These are phyloP conservation scores for Rhodotorula sp. DNA, from an alignment of 1,284 basidiomycete genomes.

Conservation along the genomic window DNA sequence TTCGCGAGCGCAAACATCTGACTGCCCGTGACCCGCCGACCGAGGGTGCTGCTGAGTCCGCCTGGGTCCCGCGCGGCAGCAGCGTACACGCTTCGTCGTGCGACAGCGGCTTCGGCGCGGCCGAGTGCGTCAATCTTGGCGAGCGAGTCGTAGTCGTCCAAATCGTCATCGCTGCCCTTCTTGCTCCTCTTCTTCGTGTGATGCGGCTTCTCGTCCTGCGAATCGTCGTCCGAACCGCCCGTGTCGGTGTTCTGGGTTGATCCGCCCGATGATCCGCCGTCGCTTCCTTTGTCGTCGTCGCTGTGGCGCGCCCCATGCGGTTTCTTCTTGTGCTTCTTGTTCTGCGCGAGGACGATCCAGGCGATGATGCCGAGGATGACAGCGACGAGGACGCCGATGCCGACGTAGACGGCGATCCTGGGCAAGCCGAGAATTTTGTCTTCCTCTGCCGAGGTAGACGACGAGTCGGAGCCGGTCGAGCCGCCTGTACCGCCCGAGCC, in stretches of 20 bases:
- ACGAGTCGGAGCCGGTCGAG: not conserved
- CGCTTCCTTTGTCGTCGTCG: not conserved
- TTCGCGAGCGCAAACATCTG: not conserved
- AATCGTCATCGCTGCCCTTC: not conserved
- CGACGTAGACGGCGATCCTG: not conserved
- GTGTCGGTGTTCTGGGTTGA: not conserved
- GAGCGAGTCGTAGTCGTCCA: not conserved
- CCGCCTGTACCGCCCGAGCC: too few species aligned
- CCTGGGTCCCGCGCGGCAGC: not conserved
- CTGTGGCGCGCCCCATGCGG: not conserved
- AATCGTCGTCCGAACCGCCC: not conserved
- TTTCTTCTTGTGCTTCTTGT: not conserved
- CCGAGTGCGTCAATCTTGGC: not conserved
- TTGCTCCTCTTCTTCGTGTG: not conserved
- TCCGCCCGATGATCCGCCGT: not conserved
- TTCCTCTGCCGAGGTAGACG: not conserved
- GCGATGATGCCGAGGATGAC: not conserved
- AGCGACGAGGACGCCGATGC: not conserved
- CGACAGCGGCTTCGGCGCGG: not conserved
- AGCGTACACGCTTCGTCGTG: not conserved
- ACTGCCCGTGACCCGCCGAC: not conserved
- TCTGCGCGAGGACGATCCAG: not conserved
- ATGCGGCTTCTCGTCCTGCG: not conserved
- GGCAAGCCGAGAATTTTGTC: conserved; percentile 9
- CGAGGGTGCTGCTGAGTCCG: not conserved